These are phyloP conservation scores for Globisporangium cystogenes DNA, from an alignment of 352 stramenopile species.

Conservation along the genomic window DNA sequence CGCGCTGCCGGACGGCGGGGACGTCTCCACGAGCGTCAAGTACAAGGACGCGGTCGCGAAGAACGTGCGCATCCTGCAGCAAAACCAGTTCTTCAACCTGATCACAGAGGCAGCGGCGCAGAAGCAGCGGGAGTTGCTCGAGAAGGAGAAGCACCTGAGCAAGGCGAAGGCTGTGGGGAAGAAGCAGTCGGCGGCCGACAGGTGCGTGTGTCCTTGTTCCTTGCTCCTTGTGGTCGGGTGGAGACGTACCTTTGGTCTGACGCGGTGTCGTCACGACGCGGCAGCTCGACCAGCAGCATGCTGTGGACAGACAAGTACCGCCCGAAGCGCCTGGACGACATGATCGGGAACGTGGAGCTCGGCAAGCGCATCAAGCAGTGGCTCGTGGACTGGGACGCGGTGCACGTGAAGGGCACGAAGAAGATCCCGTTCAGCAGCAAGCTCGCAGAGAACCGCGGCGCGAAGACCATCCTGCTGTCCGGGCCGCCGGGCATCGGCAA, in stretches of 20 bases:
- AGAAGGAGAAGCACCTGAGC: constrained; percentile 47
- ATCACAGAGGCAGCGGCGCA: constrained; percentile 62
- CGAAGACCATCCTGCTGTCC: constrained; percentile 94
- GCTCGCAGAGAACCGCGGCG: constrained; percentile 83
- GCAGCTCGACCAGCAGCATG: constrained; percentile 33
- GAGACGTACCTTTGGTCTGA: no score
- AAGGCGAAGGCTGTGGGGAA: constrained; percentile 42
- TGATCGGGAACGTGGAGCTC: constrained; percentile 92
- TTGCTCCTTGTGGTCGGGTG: no score
- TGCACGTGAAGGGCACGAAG: constrained; percentile 82
- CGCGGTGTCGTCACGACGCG: not conserved
- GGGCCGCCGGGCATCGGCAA: constrained; percentile 96
- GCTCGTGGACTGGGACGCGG: constrained; percentile 73
- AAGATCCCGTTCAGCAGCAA: constrained; percentile 75
- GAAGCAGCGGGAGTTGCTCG: constrained; percentile 53
- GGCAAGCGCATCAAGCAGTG: constrained; percentile 86
- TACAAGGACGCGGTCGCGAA: constrained; percentile 87
- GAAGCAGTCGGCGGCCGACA: constrained; percentile 10
- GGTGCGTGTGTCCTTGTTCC: not conserved
- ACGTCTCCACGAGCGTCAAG: constrained; percentile 65
- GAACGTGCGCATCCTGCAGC: constrained; percentile 80
- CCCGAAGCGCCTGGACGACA: constrained; percentile 85
- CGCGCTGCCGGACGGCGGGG: constrained; percentile 60
- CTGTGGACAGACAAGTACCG: constrained; percentile 98
- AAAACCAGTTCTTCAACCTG: constrained; percentile 86